Conservation (phyloP, 1,284 basidiomycete species). For the Heterobasidion annosum region DNA sequence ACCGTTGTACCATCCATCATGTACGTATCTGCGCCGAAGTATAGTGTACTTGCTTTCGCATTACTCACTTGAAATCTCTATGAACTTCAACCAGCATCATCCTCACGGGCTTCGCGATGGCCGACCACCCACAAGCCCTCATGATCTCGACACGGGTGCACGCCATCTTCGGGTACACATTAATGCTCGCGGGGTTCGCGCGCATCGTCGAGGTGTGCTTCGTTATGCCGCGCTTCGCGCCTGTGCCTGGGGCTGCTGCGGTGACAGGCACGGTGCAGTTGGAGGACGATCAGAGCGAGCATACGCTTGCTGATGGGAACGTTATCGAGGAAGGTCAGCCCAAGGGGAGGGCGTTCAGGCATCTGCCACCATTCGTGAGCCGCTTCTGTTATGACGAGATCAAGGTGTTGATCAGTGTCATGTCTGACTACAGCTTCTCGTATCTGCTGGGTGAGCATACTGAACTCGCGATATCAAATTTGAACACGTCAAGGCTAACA, state of each 20-base stretch:
- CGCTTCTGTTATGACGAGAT: neutral
- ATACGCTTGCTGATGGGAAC: slow-evolving; percentile 43
- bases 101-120: slow-evolving; percentile 94
- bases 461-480: neutral
- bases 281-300: slow-evolving; percentile 52
- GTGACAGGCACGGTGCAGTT: slow-evolving; percentile 10
- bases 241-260: slow-evolving; percentile 5
- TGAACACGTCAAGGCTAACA: no score
- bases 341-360: slow-evolving; percentile 63
- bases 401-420: neutral
- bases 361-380: slow-evolving; percentile 81
- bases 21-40: slow-evolving; percentile 30
- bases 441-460: slow-evolving; percentile 45
- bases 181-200: slow-evolving; percentile 79
- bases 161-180: slow-evolving; percentile 73
- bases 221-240: slow-evolving; percentile 31
- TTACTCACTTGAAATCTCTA: neutral
- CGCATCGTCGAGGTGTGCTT: slow-evolving; percentile 89
- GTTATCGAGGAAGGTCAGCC: slow-evolving; percentile 18
- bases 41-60: neutral
- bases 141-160: slow-evolving; percentile 88
- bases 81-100: slow-evolving; percentile 48
- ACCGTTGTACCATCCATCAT: slow-evolving; percentile 81
- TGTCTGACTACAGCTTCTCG: slow-evolving; percentile 42
- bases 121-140: slow-evolving; percentile 79